phyloP scores from a whole-genome alignment of 352 stramenopile genomes.

The Aphanomyces cochlioides region DNA sequence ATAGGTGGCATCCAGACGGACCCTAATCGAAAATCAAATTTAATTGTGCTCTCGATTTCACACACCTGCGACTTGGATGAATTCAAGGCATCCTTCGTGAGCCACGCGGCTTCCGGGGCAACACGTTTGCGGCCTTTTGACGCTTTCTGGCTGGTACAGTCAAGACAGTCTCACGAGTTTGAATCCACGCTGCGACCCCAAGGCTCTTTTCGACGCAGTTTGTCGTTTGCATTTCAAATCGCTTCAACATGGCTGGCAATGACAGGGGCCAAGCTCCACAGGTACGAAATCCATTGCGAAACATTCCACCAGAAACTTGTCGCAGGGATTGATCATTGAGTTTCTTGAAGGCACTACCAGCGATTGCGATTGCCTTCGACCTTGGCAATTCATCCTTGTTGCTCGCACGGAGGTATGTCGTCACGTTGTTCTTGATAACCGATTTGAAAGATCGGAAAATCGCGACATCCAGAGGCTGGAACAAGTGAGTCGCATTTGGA shows the following conservation, averaged over 20 bases:
- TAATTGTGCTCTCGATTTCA: too few species aligned
- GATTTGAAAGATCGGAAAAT: neutral
- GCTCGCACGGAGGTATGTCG: neutral
- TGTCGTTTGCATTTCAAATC: neutral
- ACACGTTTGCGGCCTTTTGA: too few species aligned
- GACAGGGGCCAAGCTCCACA: conserved; percentile 1
- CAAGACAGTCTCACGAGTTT: neutral
- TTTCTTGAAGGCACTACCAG: neutral
- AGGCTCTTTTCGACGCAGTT: neutral
- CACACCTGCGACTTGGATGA: too few species aligned
- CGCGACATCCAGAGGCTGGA: neutral
- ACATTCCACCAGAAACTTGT: neutral
- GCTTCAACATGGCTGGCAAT: neutral
- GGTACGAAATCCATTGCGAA: neutral
- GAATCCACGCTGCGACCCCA: neutral
- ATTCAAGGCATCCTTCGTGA: too few species aligned
- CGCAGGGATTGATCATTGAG: neutral
- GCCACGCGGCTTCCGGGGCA: too few species aligned
- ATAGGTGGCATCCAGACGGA: too few species aligned
- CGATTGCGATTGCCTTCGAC: neutral
- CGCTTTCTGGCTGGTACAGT: neutral
- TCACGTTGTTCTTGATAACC: neutral
- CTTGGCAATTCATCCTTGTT: neutral
- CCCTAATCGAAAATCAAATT: too few species aligned
- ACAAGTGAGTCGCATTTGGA: conserved; percentile 2